Evolutionary conservation across 1,284 basidiomycete species (phyloP).

Genomic region (Cryptococcus wingfieldii): DNA sequence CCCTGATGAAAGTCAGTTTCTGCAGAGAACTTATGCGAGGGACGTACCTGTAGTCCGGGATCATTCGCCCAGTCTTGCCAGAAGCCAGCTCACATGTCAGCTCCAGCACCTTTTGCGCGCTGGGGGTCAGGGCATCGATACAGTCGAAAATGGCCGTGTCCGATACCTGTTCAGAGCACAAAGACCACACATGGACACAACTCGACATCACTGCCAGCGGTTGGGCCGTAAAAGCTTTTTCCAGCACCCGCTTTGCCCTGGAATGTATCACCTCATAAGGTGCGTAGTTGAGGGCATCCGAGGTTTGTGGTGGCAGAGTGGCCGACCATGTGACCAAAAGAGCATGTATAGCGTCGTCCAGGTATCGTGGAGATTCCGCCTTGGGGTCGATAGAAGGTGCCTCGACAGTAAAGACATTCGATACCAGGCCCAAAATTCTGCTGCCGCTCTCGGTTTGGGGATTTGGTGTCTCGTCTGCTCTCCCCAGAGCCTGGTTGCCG

Average conservation of each 20-base stretch:
- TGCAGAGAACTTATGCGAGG: neutral
- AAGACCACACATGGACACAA: constrained; percentile 36
- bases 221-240: constrained; percentile 77
- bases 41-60: constrained; percentile 13
- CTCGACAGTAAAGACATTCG: constrained; percentile 47
- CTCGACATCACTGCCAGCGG: constrained; percentile 72
- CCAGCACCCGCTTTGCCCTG: constrained; percentile 71
- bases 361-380: constrained; percentile 24
- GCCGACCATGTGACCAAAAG: constrained; percentile 38
- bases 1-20: constrained; percentile 54
- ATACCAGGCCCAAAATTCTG: constrained; percentile 49
- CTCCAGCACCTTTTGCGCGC: constrained; percentile 80
- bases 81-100: constrained; percentile 71
- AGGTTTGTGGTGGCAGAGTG: constrained; percentile 8
- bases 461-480: constrained; percentile 27
- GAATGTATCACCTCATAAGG: constrained; percentile 46
- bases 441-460: constrained; percentile 53
- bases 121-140: constrained; percentile 75
- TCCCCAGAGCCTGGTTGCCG: constrained; percentile 12
- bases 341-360: constrained; percentile 36
- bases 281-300: constrained; percentile 38
- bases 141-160: constrained; percentile 67
- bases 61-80: constrained; percentile 18
- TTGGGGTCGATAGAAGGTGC: constrained; percentile 26
- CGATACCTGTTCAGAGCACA: constrained; percentile 26